A percentile compares a stretch with the other conserved stretches of the same genome.
These are phyloP conservation scores for Karstenula rhodostoma DNA, from an alignment of 2,329 filamentous ascomycete species.

Conservation along the genomic window DNA sequence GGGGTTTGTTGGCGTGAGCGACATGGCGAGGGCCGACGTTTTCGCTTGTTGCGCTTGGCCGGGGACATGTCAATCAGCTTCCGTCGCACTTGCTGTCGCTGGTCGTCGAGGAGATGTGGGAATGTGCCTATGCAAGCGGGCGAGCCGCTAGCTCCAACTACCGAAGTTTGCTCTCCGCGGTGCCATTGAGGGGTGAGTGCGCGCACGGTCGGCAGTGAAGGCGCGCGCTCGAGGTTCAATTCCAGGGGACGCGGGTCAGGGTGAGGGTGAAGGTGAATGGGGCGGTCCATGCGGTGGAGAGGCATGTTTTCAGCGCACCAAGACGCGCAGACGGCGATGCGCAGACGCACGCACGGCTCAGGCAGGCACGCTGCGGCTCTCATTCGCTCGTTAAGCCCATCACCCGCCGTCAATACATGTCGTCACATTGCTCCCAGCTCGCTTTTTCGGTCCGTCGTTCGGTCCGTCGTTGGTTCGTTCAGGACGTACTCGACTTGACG, in stretches of 20 bases:
- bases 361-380: not conserved
- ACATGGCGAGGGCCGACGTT: conserved; percentile 39
- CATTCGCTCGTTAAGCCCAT: conserved; percentile 6
- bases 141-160: conserved; percentile 1
- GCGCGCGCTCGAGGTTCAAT: not conserved
- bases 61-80: conserved; percentile 24
- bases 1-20: conserved; percentile 50
- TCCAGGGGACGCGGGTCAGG: not conserved
- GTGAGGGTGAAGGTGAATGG: not conserved
- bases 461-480: not conserved
- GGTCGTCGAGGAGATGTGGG: conserved; percentile 10
- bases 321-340: not conserved
- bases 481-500: no score
- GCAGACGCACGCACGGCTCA: not conserved
- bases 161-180: not conserved
- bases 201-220: not conserved
- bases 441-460: no score
- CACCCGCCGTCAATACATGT: not conserved
- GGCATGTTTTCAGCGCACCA: conserved; percentile 9
- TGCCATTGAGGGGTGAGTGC: conserved; percentile 8
- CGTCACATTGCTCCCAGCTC: conserved; percentile 6
- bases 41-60: conserved; percentile 10
- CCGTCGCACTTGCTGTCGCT: conserved; percentile 27
- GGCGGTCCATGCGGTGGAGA: not conserved
- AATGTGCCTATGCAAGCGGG: conserved; percentile 2